Conservation (phyloP, 306 rosid genomes). For the Geum urbanum region DNA sequence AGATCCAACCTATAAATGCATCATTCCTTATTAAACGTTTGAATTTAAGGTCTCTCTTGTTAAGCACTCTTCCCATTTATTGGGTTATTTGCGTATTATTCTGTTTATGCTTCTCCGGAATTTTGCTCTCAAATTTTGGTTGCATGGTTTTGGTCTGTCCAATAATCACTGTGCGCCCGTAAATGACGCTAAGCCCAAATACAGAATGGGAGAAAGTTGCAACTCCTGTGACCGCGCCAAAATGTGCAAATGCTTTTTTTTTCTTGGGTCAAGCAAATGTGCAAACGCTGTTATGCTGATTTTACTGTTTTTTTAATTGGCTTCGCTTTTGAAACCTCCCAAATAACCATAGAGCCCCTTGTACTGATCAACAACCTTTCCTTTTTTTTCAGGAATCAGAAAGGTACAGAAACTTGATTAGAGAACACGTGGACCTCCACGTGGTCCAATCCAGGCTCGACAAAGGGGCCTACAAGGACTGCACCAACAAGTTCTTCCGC, state of each 20-base stretch:
- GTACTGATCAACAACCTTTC: background rate
- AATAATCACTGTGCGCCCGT: background rate
- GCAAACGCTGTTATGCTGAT: too few relatives aligned
- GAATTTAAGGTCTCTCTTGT: background rate
- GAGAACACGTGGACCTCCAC: constrained; percentile 46
- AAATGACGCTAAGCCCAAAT: background rate
- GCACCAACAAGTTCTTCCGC: constrained; percentile 32
- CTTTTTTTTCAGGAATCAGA: constrained; percentile 36
- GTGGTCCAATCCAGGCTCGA: constrained; percentile 35
- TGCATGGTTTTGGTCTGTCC: background rate
- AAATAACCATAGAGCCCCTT: background rate
- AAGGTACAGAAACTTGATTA: constrained; percentile 37
- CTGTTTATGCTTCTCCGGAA: background rate
- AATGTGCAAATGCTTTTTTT: too few relatives aligned
- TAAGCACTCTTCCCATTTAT: background rate
- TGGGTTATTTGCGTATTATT: background rate
- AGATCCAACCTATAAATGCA: background rate
- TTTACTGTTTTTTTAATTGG: too few relatives aligned
- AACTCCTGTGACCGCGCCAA: background rate
- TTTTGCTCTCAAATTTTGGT: background rate
- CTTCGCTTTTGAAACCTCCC: background rate
- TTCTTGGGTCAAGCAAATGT: too few relatives aligned
- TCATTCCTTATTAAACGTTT: background rate
- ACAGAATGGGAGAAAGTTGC: background rate
- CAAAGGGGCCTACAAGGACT: constrained; percentile 31